These are phyloP conservation scores for Aspergillus coremiiformis DNA, from an alignment of 495 filamentous ascomycete species.

Conservation along the genomic window DNA sequence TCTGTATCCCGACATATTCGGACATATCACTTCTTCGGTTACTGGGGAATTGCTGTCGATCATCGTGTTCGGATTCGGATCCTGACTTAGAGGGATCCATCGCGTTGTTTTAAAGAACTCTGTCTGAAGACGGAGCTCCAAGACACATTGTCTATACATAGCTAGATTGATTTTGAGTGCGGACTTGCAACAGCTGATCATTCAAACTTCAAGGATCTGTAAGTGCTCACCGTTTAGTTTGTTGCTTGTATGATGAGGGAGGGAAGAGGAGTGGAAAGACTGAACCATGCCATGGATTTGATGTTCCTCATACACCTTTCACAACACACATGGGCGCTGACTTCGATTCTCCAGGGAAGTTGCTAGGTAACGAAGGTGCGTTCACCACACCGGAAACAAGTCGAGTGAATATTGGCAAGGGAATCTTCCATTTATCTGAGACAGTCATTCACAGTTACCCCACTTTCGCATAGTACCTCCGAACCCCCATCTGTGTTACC, in stretches of 20 bases:
- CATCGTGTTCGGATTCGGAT: not conserved
- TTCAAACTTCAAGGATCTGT: not conserved
- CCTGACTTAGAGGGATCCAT: not conserved
- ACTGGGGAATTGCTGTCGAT: not conserved
- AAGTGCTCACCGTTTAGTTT: not conserved
- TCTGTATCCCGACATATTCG: slow-evolving; percentile 8
- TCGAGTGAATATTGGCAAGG: not conserved
- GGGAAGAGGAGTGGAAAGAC: not conserved
- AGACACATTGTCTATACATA: not conserved
- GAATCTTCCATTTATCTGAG: slow-evolving; percentile 20
- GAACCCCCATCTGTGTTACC: slow-evolving; percentile 16
- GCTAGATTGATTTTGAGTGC: not conserved
- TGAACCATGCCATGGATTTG: too few species aligned
- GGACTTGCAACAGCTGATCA: not conserved
- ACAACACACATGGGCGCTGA: not conserved
- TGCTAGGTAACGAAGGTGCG: not conserved
- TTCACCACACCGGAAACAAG: not conserved
- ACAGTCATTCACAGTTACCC: slow-evolving; percentile 18
- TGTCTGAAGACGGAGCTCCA: not conserved
- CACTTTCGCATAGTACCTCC: slow-evolving; percentile 12
- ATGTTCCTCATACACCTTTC: too few species aligned
- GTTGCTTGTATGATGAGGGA: not conserved
- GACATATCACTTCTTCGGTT: not conserved
- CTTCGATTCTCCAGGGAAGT: not conserved
- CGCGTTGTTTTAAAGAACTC: not conserved